Evolutionary conservation across 2,329 filamentous ascomycete species (phyloP), one percentile per base, ranked within the genome.

Genomic region (Ceratocystis albifundus): DNA sequence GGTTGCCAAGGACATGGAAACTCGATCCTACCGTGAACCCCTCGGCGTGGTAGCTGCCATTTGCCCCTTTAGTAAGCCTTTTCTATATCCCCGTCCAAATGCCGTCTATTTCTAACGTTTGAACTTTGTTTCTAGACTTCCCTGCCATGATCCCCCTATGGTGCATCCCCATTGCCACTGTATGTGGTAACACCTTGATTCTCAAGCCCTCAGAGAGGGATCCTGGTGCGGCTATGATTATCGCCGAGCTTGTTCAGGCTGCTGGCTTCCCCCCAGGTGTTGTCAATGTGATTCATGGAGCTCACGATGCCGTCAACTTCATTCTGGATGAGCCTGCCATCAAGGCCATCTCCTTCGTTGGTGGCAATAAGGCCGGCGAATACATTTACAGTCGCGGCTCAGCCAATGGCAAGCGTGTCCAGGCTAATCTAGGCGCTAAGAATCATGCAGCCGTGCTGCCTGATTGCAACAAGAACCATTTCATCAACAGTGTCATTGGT

Each of bases 61-160:
- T 71, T 94, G 89, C 80, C 89, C 89, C 1, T 94, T 94, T 74
- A 94, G 87, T 90, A 75, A 75, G 86, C 78, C 62, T 22, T n/a
- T 59, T 59, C 2, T 32, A n/a, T n/a, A 3, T 36, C 1, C 1
- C 17, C 25, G 17, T 44, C 50, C 25, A 12, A 41, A 15, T 41
- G 10, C 36, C 36, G 4, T 12, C 10, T 41, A 41, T 41, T 41
- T 41, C 36, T 41, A 41, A 41, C 36, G 36, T 2, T 2, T 12
- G 36, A 41, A 41, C 12, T 41, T 41, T 41, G 1, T 15, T 15
- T 50, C n/a, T 68, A 89, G 87, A 94, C 80, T 94, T 94, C 78
- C 89, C 89, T 55, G 89, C 89, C 71, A 95, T 95, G 89, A 94
- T 95, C 75, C 90, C 89, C 2, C 81, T 95, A n/a, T 95, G 89